phyloP scores from a whole-genome alignment of 441 rosid genomes.

The Omphalea diandra region DNA sequence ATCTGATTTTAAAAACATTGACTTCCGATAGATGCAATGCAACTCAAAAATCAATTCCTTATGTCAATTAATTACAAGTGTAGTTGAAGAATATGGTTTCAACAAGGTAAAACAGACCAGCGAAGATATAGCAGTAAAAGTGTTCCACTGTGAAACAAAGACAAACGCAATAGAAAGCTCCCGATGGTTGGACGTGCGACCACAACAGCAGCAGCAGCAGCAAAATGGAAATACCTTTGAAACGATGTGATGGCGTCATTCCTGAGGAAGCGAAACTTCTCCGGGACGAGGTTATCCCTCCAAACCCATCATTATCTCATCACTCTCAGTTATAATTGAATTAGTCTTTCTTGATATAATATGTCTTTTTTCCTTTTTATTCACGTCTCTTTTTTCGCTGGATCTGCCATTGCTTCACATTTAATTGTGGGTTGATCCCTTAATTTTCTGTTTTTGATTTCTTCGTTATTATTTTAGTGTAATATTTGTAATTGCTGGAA shows the following conservation, averaged over 20 bases:
- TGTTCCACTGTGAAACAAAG: too few species aligned
- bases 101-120: constrained; percentile 9
- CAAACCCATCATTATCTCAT: too few species aligned
- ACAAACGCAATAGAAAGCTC: neutral
- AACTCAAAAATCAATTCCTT: too few species aligned
- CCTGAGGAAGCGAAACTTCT: constrained; percentile 76
- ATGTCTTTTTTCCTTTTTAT: neutral
- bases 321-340: neutral
- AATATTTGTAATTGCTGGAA: neutral
- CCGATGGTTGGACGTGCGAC: neutral
- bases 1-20: too few species aligned
- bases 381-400: neutral
- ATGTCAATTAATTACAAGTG: too few species aligned
- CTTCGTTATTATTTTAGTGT: neutral
- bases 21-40: too few species aligned
- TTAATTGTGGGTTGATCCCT: neutral
- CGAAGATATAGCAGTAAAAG: too few species aligned
- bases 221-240: constrained; percentile 19
- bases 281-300: constrained; percentile 73
- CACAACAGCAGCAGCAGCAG: neutral
- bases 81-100: too few species aligned
- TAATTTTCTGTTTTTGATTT: neutral
- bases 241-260: constrained; percentile 55
- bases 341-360: neutral
- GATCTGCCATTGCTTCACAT: constrained; percentile 8